Evolutionary conservation across 2,329 filamentous ascomycete genomes (phyloP).

Genomic region (Diaporthe vaccinii): DNA sequence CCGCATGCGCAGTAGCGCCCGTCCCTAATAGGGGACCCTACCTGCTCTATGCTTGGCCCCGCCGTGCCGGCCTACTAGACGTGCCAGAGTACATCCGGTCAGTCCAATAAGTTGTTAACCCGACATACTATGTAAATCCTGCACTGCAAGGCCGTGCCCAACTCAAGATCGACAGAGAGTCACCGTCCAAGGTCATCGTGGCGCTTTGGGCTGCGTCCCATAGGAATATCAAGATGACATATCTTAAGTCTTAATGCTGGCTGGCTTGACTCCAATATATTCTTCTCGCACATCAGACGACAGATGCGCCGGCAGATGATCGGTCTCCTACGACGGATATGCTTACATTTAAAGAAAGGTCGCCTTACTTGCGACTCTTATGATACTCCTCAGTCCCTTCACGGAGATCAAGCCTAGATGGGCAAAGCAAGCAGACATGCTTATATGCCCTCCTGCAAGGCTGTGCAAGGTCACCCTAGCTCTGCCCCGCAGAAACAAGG

Average conservation of each 20-base stretch:
- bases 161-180: neutral
- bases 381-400: conserved; percentile 1
- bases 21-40: neutral
- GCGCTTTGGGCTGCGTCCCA: neutral
- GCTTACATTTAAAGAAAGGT: neutral
- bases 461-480: conserved; percentile 23
- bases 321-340: neutral
- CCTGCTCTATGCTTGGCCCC: neutral
- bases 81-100: neutral
- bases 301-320: conserved; percentile 16
- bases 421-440: conserved; percentile 19
- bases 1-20: conserved; percentile 19
- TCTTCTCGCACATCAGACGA: conserved; percentile 11
- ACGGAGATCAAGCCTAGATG: conserved; percentile 18
- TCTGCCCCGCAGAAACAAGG: conserved; percentile 17
- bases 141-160: neutral
- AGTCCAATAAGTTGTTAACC: neutral
- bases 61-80: conserved; percentile 1
- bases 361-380: conserved; percentile 12
- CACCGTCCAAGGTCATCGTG: neutral
- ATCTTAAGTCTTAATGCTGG: neutral
- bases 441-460: conserved; percentile 1
- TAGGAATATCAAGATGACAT: neutral
- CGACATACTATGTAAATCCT: neutral
- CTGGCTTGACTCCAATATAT: neutral